phyloP scores from a whole-genome alignment of 2,329 filamentous ascomycete genomes.

The Botryotinia convoluta region DNA sequence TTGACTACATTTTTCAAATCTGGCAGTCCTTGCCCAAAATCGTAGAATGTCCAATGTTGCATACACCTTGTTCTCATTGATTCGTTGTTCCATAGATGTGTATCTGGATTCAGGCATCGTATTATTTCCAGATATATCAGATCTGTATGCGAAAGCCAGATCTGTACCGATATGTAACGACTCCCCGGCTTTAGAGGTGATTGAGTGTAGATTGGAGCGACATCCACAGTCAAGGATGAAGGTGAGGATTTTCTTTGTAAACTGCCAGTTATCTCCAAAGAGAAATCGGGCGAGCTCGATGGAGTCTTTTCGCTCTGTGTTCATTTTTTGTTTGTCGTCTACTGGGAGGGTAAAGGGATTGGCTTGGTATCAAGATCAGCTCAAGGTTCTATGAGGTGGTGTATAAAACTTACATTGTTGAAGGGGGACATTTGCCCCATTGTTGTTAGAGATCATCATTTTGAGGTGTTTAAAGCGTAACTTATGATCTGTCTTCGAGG shows the following conservation, averaged over 20 bases:
- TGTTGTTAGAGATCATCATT: not conserved
- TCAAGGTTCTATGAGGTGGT: not conserved
- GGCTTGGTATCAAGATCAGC: not conserved
- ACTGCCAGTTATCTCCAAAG: not conserved
- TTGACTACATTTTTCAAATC: not conserved
- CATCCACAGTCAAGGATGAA: fast-evolving
- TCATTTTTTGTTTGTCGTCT: not conserved
- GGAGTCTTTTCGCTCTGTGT: not conserved
- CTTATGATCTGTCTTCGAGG: not conserved
- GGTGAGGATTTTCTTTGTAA: not conserved
- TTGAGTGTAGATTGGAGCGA: fast-evolving
- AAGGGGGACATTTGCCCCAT: not conserved
- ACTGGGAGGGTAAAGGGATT: fast-evolving
- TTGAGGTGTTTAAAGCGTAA: not conserved
- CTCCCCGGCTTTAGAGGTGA: not conserved
- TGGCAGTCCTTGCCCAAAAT: not conserved
- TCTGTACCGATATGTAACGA: not conserved
- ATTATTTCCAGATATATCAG: not conserved
- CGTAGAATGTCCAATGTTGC: not conserved
- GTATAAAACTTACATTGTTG: not conserved
- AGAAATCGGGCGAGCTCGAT: not conserved
- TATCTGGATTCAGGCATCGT: not conserved
- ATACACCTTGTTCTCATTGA: not conserved
- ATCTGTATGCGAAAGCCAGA: not conserved
- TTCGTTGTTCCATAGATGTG: not conserved